Percentiles rank a stretch among this genome's conserved stretches.
These are phyloP conservation scores for Leucocoprinus birnbaumii DNA, from an alignment of 768 basidiomycete genomes.

Conservation along the genomic window DNA sequence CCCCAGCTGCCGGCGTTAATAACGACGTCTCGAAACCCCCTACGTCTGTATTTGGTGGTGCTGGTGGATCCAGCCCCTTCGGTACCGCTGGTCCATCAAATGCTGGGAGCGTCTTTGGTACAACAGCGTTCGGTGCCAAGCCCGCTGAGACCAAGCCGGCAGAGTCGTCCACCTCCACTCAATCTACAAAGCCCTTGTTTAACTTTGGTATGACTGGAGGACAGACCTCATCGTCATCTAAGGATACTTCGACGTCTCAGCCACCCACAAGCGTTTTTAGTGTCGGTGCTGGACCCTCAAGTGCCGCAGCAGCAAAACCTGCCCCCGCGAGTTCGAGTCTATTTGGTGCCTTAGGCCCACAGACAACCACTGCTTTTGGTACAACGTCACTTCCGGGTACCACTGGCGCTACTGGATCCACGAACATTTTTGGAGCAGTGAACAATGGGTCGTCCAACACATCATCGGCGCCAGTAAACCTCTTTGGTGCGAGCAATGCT, in stretches of 20 bases:
- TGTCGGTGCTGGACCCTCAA: constrained; percentile 5
- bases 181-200: constrained; percentile 15
- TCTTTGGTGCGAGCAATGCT: background rate
- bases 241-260: background rate
- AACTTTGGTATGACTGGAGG: constrained; percentile 15
- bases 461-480: no score
- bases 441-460: background rate
- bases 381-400: constrained; percentile 8
- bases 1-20: constrained; percentile 14
- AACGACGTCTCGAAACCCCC: constrained; percentile 7
- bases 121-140: constrained; percentile 9
- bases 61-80: constrained; percentile 4
- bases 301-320: constrained; percentile 12
- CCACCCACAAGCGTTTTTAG: background rate
- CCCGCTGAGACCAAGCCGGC: constrained; percentile 11
- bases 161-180: constrained; percentile 10
- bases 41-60: constrained; percentile 17
- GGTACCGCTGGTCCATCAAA: constrained; percentile 2
- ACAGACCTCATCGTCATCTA: background rate
- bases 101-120: background rate
- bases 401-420: background rate
- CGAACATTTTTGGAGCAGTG: background rate
- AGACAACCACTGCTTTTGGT: background rate
- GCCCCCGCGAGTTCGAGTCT: constrained; percentile 14
- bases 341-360: constrained; percentile 13